A percentile compares a stretch with the other conserved stretches of the same genome.
Evolutionary conservation across 1,139 yeast species (phyloP).

Genomic region (Diutina siamensis): DNA sequence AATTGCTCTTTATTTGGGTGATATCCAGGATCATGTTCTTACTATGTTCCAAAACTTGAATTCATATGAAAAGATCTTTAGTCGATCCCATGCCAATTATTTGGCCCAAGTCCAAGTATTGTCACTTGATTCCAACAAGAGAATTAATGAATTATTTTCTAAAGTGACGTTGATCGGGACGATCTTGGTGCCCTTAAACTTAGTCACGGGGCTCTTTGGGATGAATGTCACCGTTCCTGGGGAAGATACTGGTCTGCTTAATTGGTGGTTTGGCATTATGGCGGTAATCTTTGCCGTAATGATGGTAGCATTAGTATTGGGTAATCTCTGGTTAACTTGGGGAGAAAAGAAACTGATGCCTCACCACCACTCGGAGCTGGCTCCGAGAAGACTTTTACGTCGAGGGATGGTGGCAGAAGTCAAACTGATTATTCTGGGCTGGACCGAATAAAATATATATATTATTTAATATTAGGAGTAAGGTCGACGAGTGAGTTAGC

Average conservation of each 20-base stretch:
- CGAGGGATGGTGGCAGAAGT: conserved; percentile 4
- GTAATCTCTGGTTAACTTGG: conserved; percentile 23
- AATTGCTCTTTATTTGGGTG: conserved; percentile 82
- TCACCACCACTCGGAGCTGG: neutral
- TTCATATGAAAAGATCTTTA: conserved; percentile 86
- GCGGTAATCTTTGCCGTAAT: conserved; percentile 28
- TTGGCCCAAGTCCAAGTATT: conserved; percentile 91
- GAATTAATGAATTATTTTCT: conserved; percentile 77
- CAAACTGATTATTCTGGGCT: conserved; percentile 2
- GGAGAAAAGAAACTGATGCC: neutral
- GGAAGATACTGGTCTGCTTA: conserved; percentile 24
- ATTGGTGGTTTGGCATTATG: conserved; percentile 14
- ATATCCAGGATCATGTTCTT: conserved; percentile 94
- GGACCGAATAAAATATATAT: neutral
- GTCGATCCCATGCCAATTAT: conserved; percentile 85
- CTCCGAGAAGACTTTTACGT: neutral
- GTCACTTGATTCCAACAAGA: conserved; percentile 73
- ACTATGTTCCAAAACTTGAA: conserved; percentile 88
- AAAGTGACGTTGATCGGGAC: conserved; percentile 89
- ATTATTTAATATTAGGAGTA: no score
- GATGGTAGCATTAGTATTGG: conserved; percentile 16
- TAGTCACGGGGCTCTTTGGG: conserved; percentile 88
- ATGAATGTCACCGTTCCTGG: conserved; percentile 94
- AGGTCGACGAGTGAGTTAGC: no score
- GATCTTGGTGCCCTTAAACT: conserved; percentile 75